phyloP scores from a whole-genome alignment of 805 yeast genomes.

The Pichia nanzhaoensis region DNA sequence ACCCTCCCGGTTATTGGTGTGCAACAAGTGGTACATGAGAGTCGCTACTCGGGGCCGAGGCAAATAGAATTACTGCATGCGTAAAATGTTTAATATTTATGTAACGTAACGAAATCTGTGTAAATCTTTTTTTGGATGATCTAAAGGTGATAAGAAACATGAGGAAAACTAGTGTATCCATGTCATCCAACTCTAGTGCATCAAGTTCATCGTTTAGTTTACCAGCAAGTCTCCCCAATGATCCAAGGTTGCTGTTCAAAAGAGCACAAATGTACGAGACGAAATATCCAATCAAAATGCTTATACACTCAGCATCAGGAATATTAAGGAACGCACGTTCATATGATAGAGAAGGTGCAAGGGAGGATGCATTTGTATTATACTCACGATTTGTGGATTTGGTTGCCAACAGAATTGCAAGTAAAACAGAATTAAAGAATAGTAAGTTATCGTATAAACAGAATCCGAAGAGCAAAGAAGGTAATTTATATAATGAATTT shows the following conservation, averaged over 20 bases:
- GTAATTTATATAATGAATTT: conserved; percentile 25
- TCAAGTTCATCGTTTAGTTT: conserved; percentile 14
- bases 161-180: conserved; percentile 2
- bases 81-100: too few species aligned
- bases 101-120: background rate
- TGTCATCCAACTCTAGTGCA: conserved; percentile 13
- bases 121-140: too few species aligned
- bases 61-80: too few species aligned
- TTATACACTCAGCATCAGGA: conserved; percentile 49
- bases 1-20: conserved; percentile 4
- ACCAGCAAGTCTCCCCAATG: conserved; percentile 17
- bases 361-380: conserved; percentile 46
- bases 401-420: conserved; percentile 39
- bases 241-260: conserved; percentile 33
- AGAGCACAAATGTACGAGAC: conserved; percentile 48
- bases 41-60: too few species aligned
- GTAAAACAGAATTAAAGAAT: conserved; percentile 38
- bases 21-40: too few species aligned
- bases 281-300: conserved; percentile 42
- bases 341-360: conserved; percentile 36
- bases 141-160: background rate
- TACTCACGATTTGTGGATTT: conserved; percentile 56
- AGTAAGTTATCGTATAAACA: conserved; percentile 19
- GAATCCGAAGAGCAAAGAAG: conserved; percentile 18
- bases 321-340: conserved; percentile 41